Conservation (phyloP, 345 rosid genomes). For the Litchi chinensis region DNA sequence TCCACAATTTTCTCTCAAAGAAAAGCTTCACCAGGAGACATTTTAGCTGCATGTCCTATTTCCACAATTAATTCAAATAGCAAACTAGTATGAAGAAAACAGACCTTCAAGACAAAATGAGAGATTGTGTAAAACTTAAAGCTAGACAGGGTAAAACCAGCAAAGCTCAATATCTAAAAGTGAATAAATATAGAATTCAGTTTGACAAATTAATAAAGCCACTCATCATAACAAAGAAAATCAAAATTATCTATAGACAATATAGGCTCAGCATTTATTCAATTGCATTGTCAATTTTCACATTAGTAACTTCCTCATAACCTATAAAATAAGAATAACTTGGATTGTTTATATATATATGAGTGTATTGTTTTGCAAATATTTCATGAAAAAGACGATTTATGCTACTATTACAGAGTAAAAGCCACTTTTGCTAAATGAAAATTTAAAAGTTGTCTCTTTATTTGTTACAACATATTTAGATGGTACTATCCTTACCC, state of each 20-base stretch:
- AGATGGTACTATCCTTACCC: not conserved
- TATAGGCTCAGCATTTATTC: too few relatives aligned
- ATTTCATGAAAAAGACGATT: too few relatives aligned
- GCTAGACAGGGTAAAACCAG: conserved; percentile 34
- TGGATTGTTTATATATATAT: too few relatives aligned
- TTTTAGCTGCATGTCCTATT: not conserved
- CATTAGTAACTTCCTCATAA: too few relatives aligned
- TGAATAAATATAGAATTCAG: not conserved
- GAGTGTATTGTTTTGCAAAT: too few relatives aligned
- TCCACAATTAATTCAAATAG: not conserved
- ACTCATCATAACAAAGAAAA: not conserved
- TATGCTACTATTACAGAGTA: too few relatives aligned
- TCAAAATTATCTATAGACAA: too few relatives aligned
- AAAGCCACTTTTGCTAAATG: not conserved
- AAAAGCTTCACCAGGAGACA: too few relatives aligned
- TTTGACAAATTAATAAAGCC: not conserved
- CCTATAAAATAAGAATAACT: too few relatives aligned
- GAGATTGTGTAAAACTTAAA: conserved; percentile 43
- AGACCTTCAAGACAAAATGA: conserved; percentile 58
- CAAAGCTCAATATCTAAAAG: conserved; percentile 43
- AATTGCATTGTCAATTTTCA: too few relatives aligned
- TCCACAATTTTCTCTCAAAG: not conserved
- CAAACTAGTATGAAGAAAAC: too few relatives aligned
- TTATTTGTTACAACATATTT: not conserved
- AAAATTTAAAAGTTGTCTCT: too few relatives aligned